phyloP scores from a whole-genome alignment of 2,329 filamentous ascomycete genomes.

The Clarireedia monteithiana region DNA sequence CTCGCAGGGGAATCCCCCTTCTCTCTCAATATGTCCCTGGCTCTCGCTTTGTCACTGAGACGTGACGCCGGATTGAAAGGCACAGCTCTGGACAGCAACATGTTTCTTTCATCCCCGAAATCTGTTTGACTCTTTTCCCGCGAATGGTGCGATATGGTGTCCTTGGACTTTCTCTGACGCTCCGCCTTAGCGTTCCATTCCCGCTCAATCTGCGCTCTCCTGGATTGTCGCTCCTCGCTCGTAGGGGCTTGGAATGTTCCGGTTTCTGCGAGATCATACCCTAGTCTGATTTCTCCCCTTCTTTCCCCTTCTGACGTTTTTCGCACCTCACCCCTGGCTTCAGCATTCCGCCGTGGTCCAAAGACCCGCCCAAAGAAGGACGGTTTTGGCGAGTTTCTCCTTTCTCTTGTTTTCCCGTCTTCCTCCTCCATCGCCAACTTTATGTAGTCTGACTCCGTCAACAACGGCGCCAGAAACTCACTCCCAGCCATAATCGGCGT shows the following conservation, averaged over 20 bases:
- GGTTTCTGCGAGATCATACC: not conserved
- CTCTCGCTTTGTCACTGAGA: no score
- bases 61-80: no score
- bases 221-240: not conserved
- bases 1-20: no score
- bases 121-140: not conserved
- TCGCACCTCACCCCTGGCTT: no score
- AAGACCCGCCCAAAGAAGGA: no score
- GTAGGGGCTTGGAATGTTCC: not conserved
- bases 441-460: not conserved
- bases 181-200: not conserved
- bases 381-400: no score
- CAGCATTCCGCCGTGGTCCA: no score
- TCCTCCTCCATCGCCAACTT: not conserved
- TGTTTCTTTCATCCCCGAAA: not conserved
- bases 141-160: not conserved
- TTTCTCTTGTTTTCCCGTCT: not conserved
- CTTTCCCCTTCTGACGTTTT: not conserved
- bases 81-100: no score
- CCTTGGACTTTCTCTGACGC: not conserved
- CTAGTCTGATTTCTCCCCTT: not conserved
- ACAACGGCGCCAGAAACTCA: not conserved
- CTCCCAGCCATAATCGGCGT: constrained; percentile 11
- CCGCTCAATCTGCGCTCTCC: not conserved
- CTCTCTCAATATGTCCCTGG: no score